Conservation (phyloP, 2,329 filamentous ascomycete genomes). For the Clarireedia paspali region DNA sequence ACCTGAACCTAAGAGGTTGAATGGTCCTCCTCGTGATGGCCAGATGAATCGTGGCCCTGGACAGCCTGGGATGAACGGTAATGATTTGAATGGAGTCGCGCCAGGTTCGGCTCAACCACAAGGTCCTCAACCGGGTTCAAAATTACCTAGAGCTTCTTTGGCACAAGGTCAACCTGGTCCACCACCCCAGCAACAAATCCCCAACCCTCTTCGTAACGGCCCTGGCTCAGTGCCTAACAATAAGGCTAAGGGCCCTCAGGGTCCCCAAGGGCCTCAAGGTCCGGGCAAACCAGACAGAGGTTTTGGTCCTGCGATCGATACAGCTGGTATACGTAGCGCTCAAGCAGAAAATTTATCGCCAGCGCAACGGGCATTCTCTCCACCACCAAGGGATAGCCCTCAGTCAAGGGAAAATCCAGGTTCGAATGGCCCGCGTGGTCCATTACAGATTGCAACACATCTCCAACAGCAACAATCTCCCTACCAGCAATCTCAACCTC, state of each 20-base stretch:
- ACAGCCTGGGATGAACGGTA: conserved; percentile 32
- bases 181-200: conserved; percentile 56
- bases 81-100: conserved; percentile 28
- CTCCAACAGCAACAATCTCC: neutral
- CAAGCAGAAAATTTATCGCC: conserved; percentile 39
- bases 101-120: conserved; percentile 27
- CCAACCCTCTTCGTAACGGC: conserved; percentile 36
- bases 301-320: conserved; percentile 27
- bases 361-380: conserved; percentile 31
- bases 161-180: conserved; percentile 54
- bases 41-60: conserved; percentile 30
- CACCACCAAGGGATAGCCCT: conserved; percentile 32
- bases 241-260: conserved; percentile 9
- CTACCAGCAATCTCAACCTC: neutral
- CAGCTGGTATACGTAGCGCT: conserved; percentile 30
- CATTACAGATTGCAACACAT: conserved; percentile 39
- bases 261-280: conserved; percentile 2
- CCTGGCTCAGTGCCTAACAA: conserved; percentile 8
- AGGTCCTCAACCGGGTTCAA: conserved; percentile 39
- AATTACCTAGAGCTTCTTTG: conserved; percentile 51
- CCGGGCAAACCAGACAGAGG: conserved; percentile 23
- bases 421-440: conserved; percentile 56
- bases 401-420: conserved; percentile 41
- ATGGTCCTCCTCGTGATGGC: conserved; percentile 37
- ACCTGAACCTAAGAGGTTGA: conserved; percentile 41